Percentiles rank a stretch among this genome's conserved stretches.
Evolutionary conservation across 2,329 filamentous ascomycete genomes (phyloP).

Genomic region (Clarireedia hainanense): DNA sequence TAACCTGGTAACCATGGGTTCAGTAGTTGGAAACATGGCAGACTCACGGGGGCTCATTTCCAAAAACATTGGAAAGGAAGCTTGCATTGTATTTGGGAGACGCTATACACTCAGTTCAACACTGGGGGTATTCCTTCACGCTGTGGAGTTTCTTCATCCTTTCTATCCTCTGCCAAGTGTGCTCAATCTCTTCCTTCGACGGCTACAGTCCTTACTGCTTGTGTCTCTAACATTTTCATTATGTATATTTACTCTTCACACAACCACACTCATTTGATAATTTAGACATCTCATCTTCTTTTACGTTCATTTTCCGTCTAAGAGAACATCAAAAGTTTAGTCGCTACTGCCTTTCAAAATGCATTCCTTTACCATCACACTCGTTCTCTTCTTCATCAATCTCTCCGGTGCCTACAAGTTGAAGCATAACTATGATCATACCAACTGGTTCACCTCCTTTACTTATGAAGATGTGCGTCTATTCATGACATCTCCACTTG

Average conservation of each 20-base stretch:
- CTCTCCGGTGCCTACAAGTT: constrained; percentile 10
- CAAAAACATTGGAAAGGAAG: no score
- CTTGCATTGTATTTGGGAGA: no score
- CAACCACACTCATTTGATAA: no score
- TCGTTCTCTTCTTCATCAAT: not conserved
- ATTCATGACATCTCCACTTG: not conserved
- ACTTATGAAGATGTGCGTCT: constrained; percentile 12
- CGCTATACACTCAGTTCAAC: no score
- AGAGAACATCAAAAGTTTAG: not conserved
- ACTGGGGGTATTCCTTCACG: no score
- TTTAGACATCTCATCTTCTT: not conserved
- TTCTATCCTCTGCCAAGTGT: no score
- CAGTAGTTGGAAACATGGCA: no score
- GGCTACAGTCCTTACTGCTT: not conserved
- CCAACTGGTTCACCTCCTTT: constrained; percentile 20
- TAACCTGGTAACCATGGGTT: no score
- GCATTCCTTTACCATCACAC: not conserved
- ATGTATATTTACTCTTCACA: no score
- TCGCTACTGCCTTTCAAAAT: not conserved
- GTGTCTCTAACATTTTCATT: not conserved
- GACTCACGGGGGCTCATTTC: no score
- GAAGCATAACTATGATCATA: constrained; percentile 16
- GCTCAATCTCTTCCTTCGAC: no score
- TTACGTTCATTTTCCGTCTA: not conserved
- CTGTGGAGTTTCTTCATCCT: no score